Evolutionary conservation across 257 asterid species (phyloP), one percentile per base, ranked within the genome.

Genomic region (Handroanthus guayacan): DNA sequence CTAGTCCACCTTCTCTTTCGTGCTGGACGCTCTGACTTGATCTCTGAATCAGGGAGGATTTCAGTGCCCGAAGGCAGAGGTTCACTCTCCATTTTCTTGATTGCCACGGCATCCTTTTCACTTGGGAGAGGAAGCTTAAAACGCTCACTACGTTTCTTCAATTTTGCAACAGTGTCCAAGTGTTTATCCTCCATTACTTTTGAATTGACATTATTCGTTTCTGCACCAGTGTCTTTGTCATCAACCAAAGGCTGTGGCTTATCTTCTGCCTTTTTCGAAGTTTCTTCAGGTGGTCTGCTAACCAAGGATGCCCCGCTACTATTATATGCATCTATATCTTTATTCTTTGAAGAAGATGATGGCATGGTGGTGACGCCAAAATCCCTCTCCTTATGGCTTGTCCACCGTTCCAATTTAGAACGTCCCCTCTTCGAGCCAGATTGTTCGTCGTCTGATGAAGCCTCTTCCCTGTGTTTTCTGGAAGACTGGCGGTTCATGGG

Each of bases 1-100:
- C 93, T 89, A n/a, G 96, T 94, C 98, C 98, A 94, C 78, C 97
- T 89, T 82, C 98, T 88, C 75, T 89, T 94, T 55, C 97, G 86
- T 14, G 98, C 85, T 60, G 99, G 99, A 50, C 97, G 97, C 87
- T 94, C 99, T 0, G 96, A 79, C 82, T 92, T 94, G 79, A 94
- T 84, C 79, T 90, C 98, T 5, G 85, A 75, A 80, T 89, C 92
- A 2, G 82, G 80, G 11, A 66, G 95, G 48, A 39, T 74, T 78
- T 92, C 99, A 5, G 77, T 60, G 51, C 52, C 74, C 17, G 84
- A 71, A 52, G 87, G 88, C 79, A 83, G 54, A 36, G 88, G 85
- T 51, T 89, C 97, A 25, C 67, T 84, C 86, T 89, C 97, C 45
- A 70, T 45, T 81, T 88, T 91, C 83, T 91, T 91, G 17, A 74